phyloP scores from a whole-genome alignment of 2,329 filamentous ascomycete genomes.

The Apiospora rasikravindrae region DNA sequence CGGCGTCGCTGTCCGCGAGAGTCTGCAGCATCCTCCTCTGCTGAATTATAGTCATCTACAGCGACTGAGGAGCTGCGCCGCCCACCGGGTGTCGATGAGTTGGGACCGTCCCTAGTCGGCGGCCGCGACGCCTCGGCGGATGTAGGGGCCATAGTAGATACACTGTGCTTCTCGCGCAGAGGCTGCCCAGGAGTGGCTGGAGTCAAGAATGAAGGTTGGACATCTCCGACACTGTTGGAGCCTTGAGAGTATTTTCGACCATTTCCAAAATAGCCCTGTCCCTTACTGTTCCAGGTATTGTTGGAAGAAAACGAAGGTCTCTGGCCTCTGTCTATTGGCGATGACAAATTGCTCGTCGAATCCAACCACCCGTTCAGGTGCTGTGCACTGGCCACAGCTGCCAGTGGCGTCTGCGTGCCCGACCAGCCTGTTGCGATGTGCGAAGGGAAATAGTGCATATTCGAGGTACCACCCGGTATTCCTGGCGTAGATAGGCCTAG shows the following conservation, averaged over 20 bases:
- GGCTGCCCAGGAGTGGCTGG: slow-evolving; percentile 51
- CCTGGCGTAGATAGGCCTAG: slow-evolving; percentile 62
- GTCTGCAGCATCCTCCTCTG: slow-evolving; percentile 25
- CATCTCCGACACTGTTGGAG: slow-evolving; percentile 53
- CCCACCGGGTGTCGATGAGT: slow-evolving; percentile 38
- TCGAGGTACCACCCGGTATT: slow-evolving; percentile 74
- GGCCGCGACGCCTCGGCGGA: slow-evolving; percentile 66
- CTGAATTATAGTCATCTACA: slow-evolving; percentile 29
- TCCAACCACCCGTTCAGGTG: slow-evolving; percentile 58
- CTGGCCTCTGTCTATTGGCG: slow-evolving; percentile 27
- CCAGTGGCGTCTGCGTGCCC: slow-evolving; percentile 79
- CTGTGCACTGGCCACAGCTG: slow-evolving; percentile 77
- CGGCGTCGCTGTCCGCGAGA: slow-evolving; percentile 40
- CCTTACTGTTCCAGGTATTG: slow-evolving; percentile 48
- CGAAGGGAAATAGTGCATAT: slow-evolving; percentile 82
- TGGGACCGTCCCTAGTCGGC: slow-evolving; percentile 42
- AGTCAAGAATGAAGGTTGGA: slow-evolving; percentile 66
- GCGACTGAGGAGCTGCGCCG: slow-evolving; percentile 22
- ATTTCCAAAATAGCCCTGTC: slow-evolving; percentile 17
- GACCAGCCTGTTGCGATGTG: slow-evolving; percentile 74
- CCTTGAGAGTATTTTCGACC: slow-evolving; percentile 3
- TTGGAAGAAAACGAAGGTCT: slow-evolving; percentile 54
- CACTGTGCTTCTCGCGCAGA: not conserved
- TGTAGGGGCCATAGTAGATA: slow-evolving; percentile 40
- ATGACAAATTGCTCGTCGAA: slow-evolving; percentile 25